phyloP scores from a whole-genome alignment of 1,139 yeast genomes.

The Pneumocystis jirovecii region DNA sequence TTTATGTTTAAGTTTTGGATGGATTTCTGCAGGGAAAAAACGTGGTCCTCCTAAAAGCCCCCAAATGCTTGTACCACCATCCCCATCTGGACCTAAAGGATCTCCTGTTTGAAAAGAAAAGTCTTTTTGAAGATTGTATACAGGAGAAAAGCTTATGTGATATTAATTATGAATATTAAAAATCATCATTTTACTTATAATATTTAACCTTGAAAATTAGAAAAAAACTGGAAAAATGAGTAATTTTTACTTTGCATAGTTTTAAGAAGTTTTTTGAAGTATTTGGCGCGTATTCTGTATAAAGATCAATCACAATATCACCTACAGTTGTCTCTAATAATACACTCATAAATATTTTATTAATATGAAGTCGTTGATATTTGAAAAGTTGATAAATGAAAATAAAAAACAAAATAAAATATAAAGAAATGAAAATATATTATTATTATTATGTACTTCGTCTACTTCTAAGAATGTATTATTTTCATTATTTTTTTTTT shows the following conservation, averaged over 20 bases:
- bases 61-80: conserved; percentile 27
- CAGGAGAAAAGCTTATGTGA: conserved; percentile 28
- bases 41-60: conserved; percentile 18
- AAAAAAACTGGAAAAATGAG: not conserved
- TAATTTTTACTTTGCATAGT: conserved; percentile 30
- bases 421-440: not conserved
- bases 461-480: not conserved
- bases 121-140: conserved; percentile 31
- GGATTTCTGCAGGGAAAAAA: conserved; percentile 16
- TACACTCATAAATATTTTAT: conserved; percentile 1
- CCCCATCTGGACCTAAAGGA: conserved; percentile 31
- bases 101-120: conserved; percentile 34
- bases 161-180: not conserved
- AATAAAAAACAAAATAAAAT: not conserved
- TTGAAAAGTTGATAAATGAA: not conserved
- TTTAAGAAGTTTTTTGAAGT: conserved; percentile 38
- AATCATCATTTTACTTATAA: conserved; percentile 25
- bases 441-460: not conserved
- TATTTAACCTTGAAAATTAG: conserved; percentile 24
- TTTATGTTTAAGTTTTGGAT: conserved; percentile 17
- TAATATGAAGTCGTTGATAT: not conserved
- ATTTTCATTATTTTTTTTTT: not conserved
- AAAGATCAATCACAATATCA: conserved; percentile 41
- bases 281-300: conserved; percentile 26
- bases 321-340: conserved; percentile 20